phyloP scores from a whole-genome alignment of 371 early-diverging fungal species.

The Lichtheimia hyalospora region DNA sequence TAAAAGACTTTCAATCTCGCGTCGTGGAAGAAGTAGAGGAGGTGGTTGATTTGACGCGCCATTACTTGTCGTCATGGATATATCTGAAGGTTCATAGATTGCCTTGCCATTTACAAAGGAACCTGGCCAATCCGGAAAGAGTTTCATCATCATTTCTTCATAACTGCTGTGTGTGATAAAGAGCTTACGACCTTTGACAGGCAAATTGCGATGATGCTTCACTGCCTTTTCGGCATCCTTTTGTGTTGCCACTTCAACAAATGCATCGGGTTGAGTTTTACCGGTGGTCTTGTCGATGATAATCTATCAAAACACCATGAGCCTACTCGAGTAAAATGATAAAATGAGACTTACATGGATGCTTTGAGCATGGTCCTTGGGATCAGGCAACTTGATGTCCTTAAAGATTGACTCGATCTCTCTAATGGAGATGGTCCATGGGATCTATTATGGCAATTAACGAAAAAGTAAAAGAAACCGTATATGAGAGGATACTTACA shows the following conservation, averaged over 20 bases:
- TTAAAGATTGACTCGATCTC: conserved; percentile 23
- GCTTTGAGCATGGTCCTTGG: conserved; percentile 25
- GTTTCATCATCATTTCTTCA: conserved; percentile 50
- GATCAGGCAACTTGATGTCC: conserved; percentile 18
- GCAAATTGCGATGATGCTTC: conserved; percentile 26
- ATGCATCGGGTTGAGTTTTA: conserved; percentile 51
- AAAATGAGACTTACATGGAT: conserved; percentile 23
- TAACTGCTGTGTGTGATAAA: conserved; percentile 47
- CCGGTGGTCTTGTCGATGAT: conserved; percentile 46
- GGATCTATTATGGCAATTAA: conserved; percentile 20
- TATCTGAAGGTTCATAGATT: background rate
- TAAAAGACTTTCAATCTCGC: conserved; percentile 58
- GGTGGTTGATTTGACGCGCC: background rate
- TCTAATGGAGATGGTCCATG: conserved; percentile 29
- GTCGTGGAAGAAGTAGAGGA: conserved; percentile 49
- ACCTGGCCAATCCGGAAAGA: conserved; percentile 60
- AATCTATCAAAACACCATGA: too few species aligned
- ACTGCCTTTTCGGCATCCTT: conserved; percentile 32
- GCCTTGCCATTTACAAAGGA: conserved; percentile 27
- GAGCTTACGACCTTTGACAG: conserved; percentile 54
- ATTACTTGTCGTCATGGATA: background rate
- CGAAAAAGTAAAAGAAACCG: background rate
- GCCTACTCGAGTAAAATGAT: too few species aligned
- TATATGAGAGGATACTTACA: conserved; percentile 5
- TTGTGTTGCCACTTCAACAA: conserved; percentile 40